Evolutionary conservation across 2,329 filamentous ascomycete species (phyloP).

Genomic region (Cercospora sp.): DNA sequence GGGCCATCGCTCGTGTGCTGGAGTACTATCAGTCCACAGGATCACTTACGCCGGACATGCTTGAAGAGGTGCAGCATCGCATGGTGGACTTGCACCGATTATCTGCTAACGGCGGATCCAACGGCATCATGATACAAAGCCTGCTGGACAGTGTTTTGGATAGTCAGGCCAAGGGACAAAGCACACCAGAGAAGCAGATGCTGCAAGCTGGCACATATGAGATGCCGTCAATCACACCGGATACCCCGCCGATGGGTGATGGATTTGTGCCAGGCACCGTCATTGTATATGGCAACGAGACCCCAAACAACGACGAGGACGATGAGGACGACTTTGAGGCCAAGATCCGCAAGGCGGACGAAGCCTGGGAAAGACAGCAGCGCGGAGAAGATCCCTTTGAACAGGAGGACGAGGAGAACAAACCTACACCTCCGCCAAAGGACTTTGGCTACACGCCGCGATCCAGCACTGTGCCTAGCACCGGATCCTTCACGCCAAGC

Average conservation of each 20-base stretch:
- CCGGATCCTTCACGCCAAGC: conserved; percentile 25
- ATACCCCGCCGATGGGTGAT: conserved; percentile 35
- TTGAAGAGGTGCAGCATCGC: conserved; percentile 37
- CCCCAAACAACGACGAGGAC: conserved; percentile 11
- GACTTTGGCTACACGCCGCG: conserved; percentile 42
- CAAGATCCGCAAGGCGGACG: conserved; percentile 36
- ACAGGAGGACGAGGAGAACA: conserved; percentile 36
- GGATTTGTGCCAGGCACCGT: conserved; percentile 34
- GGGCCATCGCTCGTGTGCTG: conserved; percentile 29
- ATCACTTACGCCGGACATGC: conserved; percentile 36
- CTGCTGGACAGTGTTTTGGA: conserved; percentile 37
- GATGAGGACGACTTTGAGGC: conserved; percentile 36
- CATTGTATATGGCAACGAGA: conserved; percentile 32
- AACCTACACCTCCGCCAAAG: conserved; percentile 48
- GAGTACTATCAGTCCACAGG: conserved; percentile 37
- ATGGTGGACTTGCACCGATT: conserved; percentile 36
- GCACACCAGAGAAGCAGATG: conserved; percentile 22
- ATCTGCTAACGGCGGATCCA: conserved; percentile 38
- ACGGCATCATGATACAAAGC: conserved; percentile 39
- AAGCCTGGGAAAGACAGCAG: conserved; percentile 37
- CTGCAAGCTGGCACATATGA: conserved; percentile 31
- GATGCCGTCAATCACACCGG: conserved; percentile 36
- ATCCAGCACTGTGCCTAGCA: conserved; percentile 35
- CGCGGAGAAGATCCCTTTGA: conserved; percentile 28
- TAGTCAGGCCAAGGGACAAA: conserved; percentile 15